phyloP scores from a whole-genome alignment of 1,284 basidiomycete genomes.

The Phylloporus sp. region DNA sequence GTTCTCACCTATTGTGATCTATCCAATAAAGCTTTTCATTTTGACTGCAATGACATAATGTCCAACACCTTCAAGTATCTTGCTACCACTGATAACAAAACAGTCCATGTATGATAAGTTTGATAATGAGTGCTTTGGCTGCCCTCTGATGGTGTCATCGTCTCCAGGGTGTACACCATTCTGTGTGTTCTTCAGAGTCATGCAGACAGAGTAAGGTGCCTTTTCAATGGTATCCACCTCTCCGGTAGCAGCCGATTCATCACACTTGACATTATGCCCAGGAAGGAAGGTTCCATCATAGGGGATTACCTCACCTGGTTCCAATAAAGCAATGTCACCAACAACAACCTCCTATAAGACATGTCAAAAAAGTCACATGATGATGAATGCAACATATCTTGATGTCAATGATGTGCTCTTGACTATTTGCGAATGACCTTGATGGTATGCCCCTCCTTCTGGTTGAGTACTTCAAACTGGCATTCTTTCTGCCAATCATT shows the following conservation, averaged over 20 bases:
- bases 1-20: conserved; percentile 90
- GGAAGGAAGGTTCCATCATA: conserved; percentile 94
- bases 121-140: conserved; percentile 30
- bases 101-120: conserved; percentile 78
- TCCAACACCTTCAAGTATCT: conserved; percentile 95
- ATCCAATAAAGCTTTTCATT: conserved; percentile 91
- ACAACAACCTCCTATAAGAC: conserved; percentile 82
- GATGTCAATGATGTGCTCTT: conserved; percentile 83
- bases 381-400: conserved; percentile 54
- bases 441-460: conserved; percentile 92
- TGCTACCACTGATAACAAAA: conserved; percentile 93
- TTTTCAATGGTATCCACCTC: conserved; percentile 97
- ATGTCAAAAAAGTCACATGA: not conserved
- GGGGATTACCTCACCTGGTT: conserved; percentile 95
- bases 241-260: conserved; percentile 96
- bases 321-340: conserved; percentile 90
- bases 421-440: conserved; percentile 88
- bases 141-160: conserved; percentile 30
- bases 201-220: conserved; percentile 80
- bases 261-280: conserved; percentile 95
- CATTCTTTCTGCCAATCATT: conserved; percentile 98
- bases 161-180: conserved; percentile 32
- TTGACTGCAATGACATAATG: conserved; percentile 94
- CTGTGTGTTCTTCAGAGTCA: conserved; percentile 50
- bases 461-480: conserved; percentile 92